Evolutionary conservation across 805 yeast species (phyloP), one percentile per base, ranked within the genome.

Genomic region (Schizosaccharomyces lindneri): DNA sequence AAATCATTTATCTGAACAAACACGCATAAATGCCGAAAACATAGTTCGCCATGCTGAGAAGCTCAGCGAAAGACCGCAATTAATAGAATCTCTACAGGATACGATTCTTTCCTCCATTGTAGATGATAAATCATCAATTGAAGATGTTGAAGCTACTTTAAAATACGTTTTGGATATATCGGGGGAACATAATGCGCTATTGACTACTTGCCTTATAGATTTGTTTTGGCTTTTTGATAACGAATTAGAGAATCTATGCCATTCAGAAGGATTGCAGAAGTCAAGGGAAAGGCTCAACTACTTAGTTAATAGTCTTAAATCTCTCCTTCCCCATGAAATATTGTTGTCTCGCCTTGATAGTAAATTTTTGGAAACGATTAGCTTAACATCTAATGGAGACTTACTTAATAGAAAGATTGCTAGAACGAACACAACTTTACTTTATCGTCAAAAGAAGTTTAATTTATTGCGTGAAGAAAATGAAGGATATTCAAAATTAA

Each of bases 401-500:
- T 36, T 36, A 19, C 32, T 31, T 24, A 61, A 61, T 15, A 29
- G 46, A n/a, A 55, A 39, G 32, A 55, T 51, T 32, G 57, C 48
- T 27, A 72, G 68, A 64, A 78, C 70, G 73, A 79, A 67, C 72
- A 75, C 69, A 67, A 72, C 66, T 73, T 74, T 68, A 73, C 81
- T 62, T 74, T 74, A 65, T 70, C 69, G 67, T 48, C 77, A 80
- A 63, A 76, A 76, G 67, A 80, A 82, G 65, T 87, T 74, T 72
- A 84, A 85, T 63, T 72, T 87, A 19, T 66, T 86, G 6, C 79
- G 81, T 60, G 95, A 89, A 69, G 84, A 84, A 64, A 73, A 81
- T 29, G 87, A 84, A 67, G 97, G 96, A 0, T 88, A 80, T 70
- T 71, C 94, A 13, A 82, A 81, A 65, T 72, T 85, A 69, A 61